A percentile compares a stretch with the other conserved stretches of the same genome.
These are phyloP conservation scores for Asparagopsis taxiformis DNA, from an alignment of 31 red algal species.

Conservation along the genomic window DNA sequence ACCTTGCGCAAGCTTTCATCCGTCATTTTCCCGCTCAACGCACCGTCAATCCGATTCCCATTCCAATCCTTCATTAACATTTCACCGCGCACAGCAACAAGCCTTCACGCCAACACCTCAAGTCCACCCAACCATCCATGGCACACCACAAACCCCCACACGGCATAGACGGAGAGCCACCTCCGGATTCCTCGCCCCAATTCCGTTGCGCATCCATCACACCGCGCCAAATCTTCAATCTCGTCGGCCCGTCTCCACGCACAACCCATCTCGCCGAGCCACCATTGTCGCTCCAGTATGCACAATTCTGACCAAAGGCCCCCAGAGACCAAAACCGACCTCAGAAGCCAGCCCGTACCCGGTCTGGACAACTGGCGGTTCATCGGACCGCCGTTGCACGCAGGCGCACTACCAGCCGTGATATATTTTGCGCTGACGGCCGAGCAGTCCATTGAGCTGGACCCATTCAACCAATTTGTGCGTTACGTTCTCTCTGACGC, in stretches of 20 bases:
- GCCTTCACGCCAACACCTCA: too few relatives aligned
- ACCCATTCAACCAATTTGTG: conserved; percentile 62
- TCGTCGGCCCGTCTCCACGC: background rate
- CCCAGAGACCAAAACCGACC: background rate
- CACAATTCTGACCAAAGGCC: background rate
- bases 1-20: too few relatives aligned
- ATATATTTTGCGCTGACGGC: conserved; percentile 67
- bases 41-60: too few relatives aligned
- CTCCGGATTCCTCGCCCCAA: too few relatives aligned
- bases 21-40: too few relatives aligned
- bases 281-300: background rate
- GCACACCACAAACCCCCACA: too few relatives aligned
- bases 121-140: too few relatives aligned
- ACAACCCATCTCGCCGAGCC: background rate
- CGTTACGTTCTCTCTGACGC: background rate
- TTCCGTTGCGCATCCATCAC: too few relatives aligned
- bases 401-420: conserved; percentile 53
- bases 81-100: too few relatives aligned
- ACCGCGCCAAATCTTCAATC: too few relatives aligned
- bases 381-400: conserved; percentile 43
- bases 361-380: conserved; percentile 31
- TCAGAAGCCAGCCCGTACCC: conserved; percentile 27
- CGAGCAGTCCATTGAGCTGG: conserved; percentile 47
- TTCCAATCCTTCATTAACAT: too few relatives aligned
- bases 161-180: too few relatives aligned